These are phyloP conservation scores for Coemansia furcata DNA, from an alignment of 192 early-diverging fungal species.

Conservation along the genomic window DNA sequence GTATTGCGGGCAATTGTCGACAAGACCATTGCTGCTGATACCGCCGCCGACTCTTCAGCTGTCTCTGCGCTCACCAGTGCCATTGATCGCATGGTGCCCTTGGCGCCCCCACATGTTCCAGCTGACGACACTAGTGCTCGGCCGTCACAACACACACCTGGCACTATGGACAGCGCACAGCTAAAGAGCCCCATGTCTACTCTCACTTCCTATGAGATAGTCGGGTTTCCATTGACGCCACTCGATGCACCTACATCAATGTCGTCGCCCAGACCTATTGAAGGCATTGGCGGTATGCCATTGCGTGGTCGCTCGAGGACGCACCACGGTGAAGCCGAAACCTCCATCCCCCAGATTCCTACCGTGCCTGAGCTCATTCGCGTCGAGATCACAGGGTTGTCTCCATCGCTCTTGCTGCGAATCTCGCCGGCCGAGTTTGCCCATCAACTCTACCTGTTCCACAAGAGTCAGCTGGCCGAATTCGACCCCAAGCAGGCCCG, in stretches of 20 bases:
- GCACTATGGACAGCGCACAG: constrained; percentile 15
- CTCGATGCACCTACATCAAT: constrained; percentile 8
- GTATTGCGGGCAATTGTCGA: constrained; percentile 24
- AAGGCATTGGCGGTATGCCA: constrained; percentile 12
- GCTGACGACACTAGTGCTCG: neutral
- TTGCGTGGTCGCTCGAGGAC: constrained; percentile 42
- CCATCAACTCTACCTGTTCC: constrained; percentile 68
- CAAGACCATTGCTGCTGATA: constrained; percentile 1
- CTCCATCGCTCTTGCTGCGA: constrained; percentile 60
- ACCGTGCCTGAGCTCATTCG: constrained; percentile 47
- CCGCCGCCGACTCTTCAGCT: constrained; percentile 2
- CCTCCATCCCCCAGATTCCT: constrained; percentile 40
- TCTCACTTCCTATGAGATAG: constrained; percentile 33
- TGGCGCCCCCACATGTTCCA: neutral
- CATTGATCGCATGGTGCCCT: constrained; percentile 42
- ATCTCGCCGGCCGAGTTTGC: constrained; percentile 62
- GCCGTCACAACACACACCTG: constrained; percentile 3
- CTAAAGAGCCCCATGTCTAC: constrained; percentile 11
- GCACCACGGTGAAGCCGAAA: constrained; percentile 38
- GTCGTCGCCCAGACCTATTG: constrained; percentile 1
- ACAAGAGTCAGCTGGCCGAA: constrained; percentile 43
- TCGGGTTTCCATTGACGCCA: constrained; percentile 12
- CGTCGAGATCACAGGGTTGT: constrained; percentile 60
- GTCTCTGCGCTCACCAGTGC: constrained; percentile 4
- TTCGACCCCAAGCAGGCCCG: constrained; percentile 39